phyloP scores from a whole-genome alignment of 1,284 basidiomycete species.

The Cryptococcus wingfieldii region DNA sequence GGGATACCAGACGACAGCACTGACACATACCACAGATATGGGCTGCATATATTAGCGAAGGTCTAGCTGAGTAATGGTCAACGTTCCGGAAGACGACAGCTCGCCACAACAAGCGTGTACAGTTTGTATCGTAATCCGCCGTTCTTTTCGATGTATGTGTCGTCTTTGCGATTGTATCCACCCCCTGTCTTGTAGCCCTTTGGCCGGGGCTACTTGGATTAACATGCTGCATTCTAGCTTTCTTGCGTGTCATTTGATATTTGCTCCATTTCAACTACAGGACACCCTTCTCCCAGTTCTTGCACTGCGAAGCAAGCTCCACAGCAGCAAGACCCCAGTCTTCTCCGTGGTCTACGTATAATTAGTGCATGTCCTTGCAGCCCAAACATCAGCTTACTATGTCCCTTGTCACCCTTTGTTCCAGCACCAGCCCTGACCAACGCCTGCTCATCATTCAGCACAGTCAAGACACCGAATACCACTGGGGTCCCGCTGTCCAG shows the following conservation, averaged over 20 bases:
- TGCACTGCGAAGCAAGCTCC: slow-evolving; percentile 74
- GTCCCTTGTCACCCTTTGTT: slow-evolving; percentile 43
- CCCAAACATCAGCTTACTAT: slow-evolving; percentile 39
- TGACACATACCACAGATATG: no score
- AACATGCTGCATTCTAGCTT: not conserved
- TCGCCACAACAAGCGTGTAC: no score
- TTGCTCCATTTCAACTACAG: slow-evolving; percentile 1
- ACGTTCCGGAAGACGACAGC: no score
- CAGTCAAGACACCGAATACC: slow-evolving; percentile 94
- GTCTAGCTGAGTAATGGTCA: no score
- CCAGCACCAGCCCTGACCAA: slow-evolving; percentile 79
- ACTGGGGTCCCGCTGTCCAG: slow-evolving; percentile 91
- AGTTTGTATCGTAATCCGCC: no score
- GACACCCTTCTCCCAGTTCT: slow-evolving; percentile 67
- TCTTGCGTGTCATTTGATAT: not conserved
- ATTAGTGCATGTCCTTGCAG: not conserved
- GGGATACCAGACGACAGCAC: no score
- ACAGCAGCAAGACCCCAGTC: slow-evolving; percentile 96
- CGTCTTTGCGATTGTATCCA: not conserved
- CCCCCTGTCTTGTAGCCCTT: not conserved
- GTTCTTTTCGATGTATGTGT: not conserved
- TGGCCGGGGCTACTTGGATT: no score
- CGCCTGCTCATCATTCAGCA: slow-evolving; percentile 89
- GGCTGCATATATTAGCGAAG: no score
- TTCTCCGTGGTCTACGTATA: slow-evolving; percentile 58